phyloP scores from a whole-genome alignment of 495 filamentous ascomycete species.

The Penicillium lividum region DNA sequence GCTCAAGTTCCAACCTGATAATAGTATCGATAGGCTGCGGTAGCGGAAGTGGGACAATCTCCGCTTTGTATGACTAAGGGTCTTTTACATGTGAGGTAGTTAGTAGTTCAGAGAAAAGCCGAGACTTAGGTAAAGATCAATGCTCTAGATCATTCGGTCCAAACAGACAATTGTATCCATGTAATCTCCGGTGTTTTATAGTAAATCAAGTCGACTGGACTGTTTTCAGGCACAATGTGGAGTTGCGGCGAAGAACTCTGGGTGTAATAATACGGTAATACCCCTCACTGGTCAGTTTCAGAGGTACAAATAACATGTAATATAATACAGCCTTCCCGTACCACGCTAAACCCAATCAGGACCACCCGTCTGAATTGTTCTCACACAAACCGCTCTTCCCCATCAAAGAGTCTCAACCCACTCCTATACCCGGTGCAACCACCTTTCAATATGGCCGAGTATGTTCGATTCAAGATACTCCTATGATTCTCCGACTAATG shows the following conservation, averaged over 20 bases:
- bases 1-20: neutral
- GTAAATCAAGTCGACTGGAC: neutral
- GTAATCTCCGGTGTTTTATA: too few relatives aligned
- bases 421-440: slow-evolving; percentile 29
- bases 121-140: neutral
- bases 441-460: slow-evolving; percentile 51
- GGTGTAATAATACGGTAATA: slow-evolving; percentile 21
- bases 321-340: slow-evolving; percentile 8
- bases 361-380: slow-evolving; percentile 19
- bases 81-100: neutral
- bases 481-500: slow-evolving; percentile 8
- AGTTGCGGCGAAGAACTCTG: neutral
- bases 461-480: slow-evolving; percentile 16
- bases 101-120: slow-evolving; percentile 4
- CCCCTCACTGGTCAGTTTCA: slow-evolving; percentile 10
- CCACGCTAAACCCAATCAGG: slow-evolving; percentile 26
- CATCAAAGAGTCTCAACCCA: slow-evolving; percentile 22
- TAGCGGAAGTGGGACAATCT: slow-evolving; percentile 11
- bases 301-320: neutral
- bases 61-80: slow-evolving; percentile 14
- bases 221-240: slow-evolving; percentile 3
- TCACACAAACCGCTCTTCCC: slow-evolving; percentile 47
- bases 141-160: neutral
- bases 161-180: neutral
- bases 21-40: slow-evolving; percentile 14